Conservation (phyloP, 1,284 basidiomycete genomes). For the Phylloporus sp. region DNA sequence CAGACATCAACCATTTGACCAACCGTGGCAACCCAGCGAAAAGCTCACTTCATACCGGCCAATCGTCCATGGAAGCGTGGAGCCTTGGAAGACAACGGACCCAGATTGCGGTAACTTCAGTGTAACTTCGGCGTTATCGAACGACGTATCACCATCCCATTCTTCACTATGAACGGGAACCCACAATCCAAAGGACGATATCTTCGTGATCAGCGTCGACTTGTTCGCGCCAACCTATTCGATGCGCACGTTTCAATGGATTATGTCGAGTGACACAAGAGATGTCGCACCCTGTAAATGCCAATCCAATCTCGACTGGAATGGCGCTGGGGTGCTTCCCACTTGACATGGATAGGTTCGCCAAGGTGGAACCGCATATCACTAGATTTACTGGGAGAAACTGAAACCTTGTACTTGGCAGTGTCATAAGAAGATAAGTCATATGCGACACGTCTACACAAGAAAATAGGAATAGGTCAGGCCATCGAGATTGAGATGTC, state of each 20-base stretch:
- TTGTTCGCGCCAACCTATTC: constrained; percentile 84
- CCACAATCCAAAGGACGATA: constrained; percentile 93
- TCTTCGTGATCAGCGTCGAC: constrained; percentile 81
- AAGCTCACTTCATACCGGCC: constrained; percentile 83
- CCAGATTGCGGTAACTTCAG: constrained; percentile 57
- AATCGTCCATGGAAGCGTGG: constrained; percentile 83
- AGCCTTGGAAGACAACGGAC: constrained; percentile 75
- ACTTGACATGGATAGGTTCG: constrained; percentile 85
- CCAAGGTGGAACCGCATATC: constrained; percentile 84
- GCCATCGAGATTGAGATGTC: background rate
- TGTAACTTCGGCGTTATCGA: constrained; percentile 48
- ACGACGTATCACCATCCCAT: constrained; percentile 87
- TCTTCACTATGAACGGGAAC: constrained; percentile 89
- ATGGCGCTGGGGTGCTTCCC: constrained; percentile 88
- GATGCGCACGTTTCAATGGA: constrained; percentile 7
- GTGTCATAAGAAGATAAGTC: constrained; percentile 82
- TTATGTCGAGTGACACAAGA: background rate
- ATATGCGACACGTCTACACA: constrained; percentile 74
- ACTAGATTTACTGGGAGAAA: constrained; percentile 57
- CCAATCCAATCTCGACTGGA: constrained; percentile 98
- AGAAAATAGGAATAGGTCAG: constrained; percentile 5
- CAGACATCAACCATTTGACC: constrained; percentile 1
- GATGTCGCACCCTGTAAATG: constrained; percentile 70
- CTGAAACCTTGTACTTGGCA: constrained; percentile 74
- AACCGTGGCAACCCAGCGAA: background rate